Conservation (phyloP, 2,329 filamentous ascomycete genomes). For the Metarhizium guizhouense region DNA sequence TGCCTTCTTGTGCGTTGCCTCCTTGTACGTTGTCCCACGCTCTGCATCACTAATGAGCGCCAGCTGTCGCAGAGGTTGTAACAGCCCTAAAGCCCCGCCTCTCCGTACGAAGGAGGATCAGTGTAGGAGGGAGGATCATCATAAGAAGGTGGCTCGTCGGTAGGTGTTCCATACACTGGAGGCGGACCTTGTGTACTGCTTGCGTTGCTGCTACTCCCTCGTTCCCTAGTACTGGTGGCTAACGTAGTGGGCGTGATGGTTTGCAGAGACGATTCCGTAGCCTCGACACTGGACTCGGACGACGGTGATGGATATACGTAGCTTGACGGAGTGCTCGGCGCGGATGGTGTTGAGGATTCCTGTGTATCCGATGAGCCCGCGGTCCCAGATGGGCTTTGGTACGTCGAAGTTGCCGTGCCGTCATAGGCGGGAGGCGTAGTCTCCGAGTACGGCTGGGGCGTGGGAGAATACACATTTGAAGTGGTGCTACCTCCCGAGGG, state of each 20-base stretch:
- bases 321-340: neutral
- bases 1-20: neutral
- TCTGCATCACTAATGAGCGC: neutral
- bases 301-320: neutral
- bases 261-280: neutral
- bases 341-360: neutral
- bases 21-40: neutral
- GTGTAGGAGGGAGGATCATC: conserved; percentile 2
- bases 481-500: neutral
- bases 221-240: neutral
- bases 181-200: neutral
- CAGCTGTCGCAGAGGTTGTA: neutral
- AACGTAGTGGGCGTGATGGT: neutral
- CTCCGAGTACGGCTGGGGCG: neutral
- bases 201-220: too few species aligned
- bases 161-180: neutral
- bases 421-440: neutral
- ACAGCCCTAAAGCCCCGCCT: neutral
- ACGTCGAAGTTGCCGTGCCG: neutral
- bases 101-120: conserved; percentile 1
- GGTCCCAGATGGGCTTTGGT: neutral
- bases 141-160: conserved; percentile 1
- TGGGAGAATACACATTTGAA: neutral
- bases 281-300: conserved; percentile 2
- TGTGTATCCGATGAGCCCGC: neutral